Percentiles rank a stretch among this genome's conserved stretches.
These are phyloP conservation scores for Cryptosporidium tyzzeri DNA, from an alignment of 169 alveolate genomes.

Conservation along the genomic window DNA sequence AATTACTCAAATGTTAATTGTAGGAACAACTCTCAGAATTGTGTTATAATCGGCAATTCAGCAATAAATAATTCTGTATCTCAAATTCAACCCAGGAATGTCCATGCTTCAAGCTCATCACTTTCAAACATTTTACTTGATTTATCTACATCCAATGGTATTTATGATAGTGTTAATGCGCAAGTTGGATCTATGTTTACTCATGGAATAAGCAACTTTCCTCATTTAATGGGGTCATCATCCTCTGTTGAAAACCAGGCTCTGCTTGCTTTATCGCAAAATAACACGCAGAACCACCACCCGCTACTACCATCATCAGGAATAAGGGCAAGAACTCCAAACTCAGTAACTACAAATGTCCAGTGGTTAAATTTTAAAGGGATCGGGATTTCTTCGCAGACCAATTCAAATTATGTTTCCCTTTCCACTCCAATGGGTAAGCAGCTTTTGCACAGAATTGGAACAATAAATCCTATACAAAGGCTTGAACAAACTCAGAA, in stretches of 20 bases:
- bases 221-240: background rate
- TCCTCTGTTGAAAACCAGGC: conserved; percentile 64
- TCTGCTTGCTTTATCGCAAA: conserved; percentile 4
- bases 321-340: conserved; percentile 36
- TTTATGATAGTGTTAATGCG: conserved; percentile 22
- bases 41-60: conserved; percentile 11
- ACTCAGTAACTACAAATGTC: conserved; percentile 42
- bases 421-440: conserved; percentile 70
- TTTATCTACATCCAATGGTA: conserved; percentile 37
- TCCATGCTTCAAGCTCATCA: background rate
- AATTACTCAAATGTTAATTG: background rate
- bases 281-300: background rate
- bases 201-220: background rate
- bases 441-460: conserved; percentile 60
- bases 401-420: conserved; percentile 50
- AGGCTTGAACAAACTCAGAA: conserved; percentile 36
- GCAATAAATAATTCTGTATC: background rate
- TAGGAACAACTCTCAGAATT: background rate
- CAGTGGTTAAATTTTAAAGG: conserved; percentile 53
- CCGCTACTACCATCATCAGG: conserved; percentile 12
- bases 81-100: conserved; percentile 2
- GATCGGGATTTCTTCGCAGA: conserved; percentile 31
- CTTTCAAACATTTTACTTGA: conserved; percentile 26
- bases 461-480: conserved; percentile 57
- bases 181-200: conserved; percentile 34